Percentiles rank a stretch among this genome's conserved stretches.
Conservation (phyloP, 2,329 filamentous ascomycete genomes). For the Xylariaceae sp. region DNA sequence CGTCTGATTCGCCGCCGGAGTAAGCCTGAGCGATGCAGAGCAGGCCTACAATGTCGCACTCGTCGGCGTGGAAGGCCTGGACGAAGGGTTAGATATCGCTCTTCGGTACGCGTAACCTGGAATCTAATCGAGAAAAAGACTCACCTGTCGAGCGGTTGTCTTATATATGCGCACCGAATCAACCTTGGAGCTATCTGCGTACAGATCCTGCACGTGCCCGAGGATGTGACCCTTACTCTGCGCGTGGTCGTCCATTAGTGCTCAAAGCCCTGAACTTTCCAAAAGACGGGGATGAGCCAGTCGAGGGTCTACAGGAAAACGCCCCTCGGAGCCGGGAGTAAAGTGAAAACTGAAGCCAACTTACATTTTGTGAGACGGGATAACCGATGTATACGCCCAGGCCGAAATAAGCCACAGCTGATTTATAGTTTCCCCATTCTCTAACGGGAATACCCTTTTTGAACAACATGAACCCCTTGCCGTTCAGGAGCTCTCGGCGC, state of each 20-base stretch:
- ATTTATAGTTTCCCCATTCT: conserved; percentile 74
- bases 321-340: neutral
- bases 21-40: conserved; percentile 74
- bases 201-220: conserved; percentile 84
- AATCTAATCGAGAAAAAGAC: neutral
- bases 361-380: conserved; percentile 80
- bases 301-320: neutral
- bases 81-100: neutral
- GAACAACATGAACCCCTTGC: conserved; percentile 87
- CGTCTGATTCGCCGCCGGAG: conserved; percentile 79
- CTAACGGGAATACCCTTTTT: conserved; percentile 71
- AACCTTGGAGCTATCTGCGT: conserved; percentile 75
- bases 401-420: conserved; percentile 85
- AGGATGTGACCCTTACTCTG: conserved; percentile 64
- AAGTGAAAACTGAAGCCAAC: neutral
- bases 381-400: conserved; percentile 81
- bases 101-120: neutral
- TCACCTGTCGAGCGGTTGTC: conserved; percentile 74
- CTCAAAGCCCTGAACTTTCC: neutral
- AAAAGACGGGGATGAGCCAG: neutral
- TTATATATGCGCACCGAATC: conserved; percentile 87
- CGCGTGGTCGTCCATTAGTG: conserved; percentile 5
- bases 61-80: conserved; percentile 69
- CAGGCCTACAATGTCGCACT: conserved; percentile 76
- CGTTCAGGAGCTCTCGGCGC: conserved; percentile 66